Evolutionary conservation across 2,329 filamentous ascomycete genomes (phyloP), one percentile per base, ranked within the genome.

Genomic region (Exophiala sp.): DNA sequence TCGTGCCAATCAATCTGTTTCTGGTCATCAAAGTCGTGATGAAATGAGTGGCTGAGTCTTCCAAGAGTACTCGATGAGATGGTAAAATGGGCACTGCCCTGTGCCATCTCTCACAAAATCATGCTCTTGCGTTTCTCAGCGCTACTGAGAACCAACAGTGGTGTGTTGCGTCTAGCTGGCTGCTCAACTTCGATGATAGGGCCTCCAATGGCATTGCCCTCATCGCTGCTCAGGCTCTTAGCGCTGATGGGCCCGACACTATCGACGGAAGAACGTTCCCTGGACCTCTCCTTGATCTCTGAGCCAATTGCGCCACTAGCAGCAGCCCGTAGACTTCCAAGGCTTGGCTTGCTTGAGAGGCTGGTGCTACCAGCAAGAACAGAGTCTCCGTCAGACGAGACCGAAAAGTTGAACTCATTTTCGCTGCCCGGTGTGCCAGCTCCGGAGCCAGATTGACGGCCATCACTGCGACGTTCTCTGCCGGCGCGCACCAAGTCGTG

Each of bases 361-460:
- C 88, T 95, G 62, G 88, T 86, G 59, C 89, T 91, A 68, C 88
- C 88, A 66, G 82, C 82, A 58, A 74, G 66, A 52, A 83, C 85
- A 54, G 87, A 85, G 52, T 86, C 88, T 65, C 87, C 84, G 62
- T 94, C 89, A 66, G 92, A 89, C 10, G 72, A 71, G 45, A 86
- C 81, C 8, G 86, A 85, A 61, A 88, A 86, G 53, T 84, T 77
- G 64, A 81, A 79, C 50, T 84, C 82, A 58, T 81, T 85, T 75
- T 97, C 94, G 49, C 91, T 96, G 53, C 92, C 87, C 10, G 94
- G 92, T 66, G 89, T 95, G 75, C 90, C 89, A 72, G 87, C 91
- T 55, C 89, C 89, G 56, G 79, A 80, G 61, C 77, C 81, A 54
- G 77, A 77, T 58, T 77, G 81, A 87, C 78, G 81, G 68, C n/a